Percentiles rank a stretch among this genome's conserved stretches.
These are phyloP conservation scores for Cercospora sojina DNA, from an alignment of 2,329 filamentous ascomycete species.

Conservation along the genomic window DNA sequence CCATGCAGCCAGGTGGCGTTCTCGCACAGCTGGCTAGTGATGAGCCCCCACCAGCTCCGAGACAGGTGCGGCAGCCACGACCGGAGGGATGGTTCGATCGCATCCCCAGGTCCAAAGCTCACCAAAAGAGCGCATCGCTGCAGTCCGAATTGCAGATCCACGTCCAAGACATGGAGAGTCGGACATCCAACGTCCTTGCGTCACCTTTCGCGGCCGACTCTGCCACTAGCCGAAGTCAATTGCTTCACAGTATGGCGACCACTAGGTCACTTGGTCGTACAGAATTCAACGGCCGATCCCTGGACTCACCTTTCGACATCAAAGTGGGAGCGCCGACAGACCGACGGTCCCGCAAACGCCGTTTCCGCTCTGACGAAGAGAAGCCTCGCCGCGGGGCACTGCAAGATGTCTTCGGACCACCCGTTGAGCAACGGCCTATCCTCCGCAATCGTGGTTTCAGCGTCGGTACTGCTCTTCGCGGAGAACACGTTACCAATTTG, in stretches of 20 bases:
- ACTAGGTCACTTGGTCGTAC: constrained; percentile 38
- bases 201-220: constrained; percentile 45
- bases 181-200: constrained; percentile 36
- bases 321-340: constrained; percentile 51
- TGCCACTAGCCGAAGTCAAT: constrained; percentile 29
- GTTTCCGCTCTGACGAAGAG: constrained; percentile 55
- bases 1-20: constrained; percentile 53
- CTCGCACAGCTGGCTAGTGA: constrained; percentile 48
- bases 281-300: constrained; percentile 34
- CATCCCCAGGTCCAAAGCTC: constrained; percentile 48
- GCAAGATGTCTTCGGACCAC: constrained; percentile 49
- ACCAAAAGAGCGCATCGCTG: constrained; percentile 53
- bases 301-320: constrained; percentile 57
- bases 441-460: constrained; percentile 63
- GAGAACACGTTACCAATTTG: constrained; percentile 53
- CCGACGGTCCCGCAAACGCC: constrained; percentile 57
- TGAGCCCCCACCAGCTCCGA: constrained; percentile 20
- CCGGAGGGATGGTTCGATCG: constrained; percentile 45
- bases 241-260: constrained; percentile 37
- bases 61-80: constrained; percentile 27
- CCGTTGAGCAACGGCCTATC: constrained; percentile 55
- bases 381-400: constrained; percentile 47
- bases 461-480: constrained; percentile 55
- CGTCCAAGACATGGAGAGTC: constrained; percentile 27
- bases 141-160: constrained; percentile 47